Percentiles rank a stretch among this genome's conserved stretches.
phyloP scores from a whole-genome alignment of 331 rosid species.

The Quercus phellos region DNA sequence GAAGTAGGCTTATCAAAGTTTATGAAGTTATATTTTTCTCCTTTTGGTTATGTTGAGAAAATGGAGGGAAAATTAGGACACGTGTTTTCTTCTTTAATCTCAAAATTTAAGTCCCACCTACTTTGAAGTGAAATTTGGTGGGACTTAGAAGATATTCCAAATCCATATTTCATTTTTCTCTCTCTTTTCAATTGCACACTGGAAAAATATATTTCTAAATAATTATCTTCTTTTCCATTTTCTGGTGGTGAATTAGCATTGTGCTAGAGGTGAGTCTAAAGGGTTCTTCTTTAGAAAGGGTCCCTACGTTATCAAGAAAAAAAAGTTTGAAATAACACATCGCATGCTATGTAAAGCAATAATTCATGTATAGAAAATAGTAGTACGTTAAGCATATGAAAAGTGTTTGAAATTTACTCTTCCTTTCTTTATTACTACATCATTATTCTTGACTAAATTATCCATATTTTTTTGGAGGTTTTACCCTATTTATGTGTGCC shows the following conservation, averaged over 20 bases:
- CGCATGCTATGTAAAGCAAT: not conserved
- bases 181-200: not conserved
- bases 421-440: not conserved
- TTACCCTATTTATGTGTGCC: conserved; percentile 81
- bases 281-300: too few relatives aligned
- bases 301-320: not conserved
- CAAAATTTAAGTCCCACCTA: not conserved
- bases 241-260: too few relatives aligned
- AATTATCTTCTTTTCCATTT: too few relatives aligned
- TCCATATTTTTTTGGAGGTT: conserved; percentile 42
- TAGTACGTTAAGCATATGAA: not conserved
- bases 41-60: too few relatives aligned
- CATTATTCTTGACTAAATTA: conserved; percentile 6
- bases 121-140: not conserved
- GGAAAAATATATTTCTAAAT: not conserved
- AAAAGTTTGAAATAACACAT: not conserved
- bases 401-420: not conserved
- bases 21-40: too few relatives aligned
- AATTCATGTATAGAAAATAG: not conserved
- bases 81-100: not conserved
- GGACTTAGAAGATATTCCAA: too few relatives aligned
- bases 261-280: too few relatives aligned
- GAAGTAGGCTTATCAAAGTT: too few relatives aligned
- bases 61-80: too few relatives aligned
- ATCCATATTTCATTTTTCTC: not conserved